Evolutionary conservation across 2,329 filamentous ascomycete species (phyloP).

Genomic region (Juglanconis juglandina): DNA sequence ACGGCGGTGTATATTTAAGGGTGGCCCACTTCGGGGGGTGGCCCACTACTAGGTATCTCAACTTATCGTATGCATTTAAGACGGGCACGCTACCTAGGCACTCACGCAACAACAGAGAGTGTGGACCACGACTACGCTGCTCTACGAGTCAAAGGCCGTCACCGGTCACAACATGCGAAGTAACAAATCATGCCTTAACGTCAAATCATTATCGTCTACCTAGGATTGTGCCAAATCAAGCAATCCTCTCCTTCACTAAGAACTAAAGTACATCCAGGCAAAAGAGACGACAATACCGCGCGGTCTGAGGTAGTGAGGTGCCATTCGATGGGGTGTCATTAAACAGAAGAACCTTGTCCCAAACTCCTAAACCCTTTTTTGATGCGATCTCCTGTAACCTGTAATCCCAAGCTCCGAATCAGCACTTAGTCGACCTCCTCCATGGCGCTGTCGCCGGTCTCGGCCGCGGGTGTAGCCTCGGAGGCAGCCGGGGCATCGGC

Average conservation of each 20-base stretch:
- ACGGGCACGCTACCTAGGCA: no score
- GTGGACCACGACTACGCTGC: no score
- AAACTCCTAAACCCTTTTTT: conserved; percentile 42
- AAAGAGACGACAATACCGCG: conserved; percentile 15
- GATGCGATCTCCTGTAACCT: conserved; percentile 26
- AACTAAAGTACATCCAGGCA: conserved; percentile 18
- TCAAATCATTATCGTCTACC: conserved; percentile 19
- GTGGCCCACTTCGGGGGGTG: no score
- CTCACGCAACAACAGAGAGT: no score
- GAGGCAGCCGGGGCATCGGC: conserved; percentile 53
- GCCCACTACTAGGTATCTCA: no score
- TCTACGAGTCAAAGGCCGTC: background rate
- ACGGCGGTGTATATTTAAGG: no score
- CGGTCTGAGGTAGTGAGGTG: conserved; percentile 14
- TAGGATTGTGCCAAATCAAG: conserved; percentile 9
- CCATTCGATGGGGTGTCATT: conserved; percentile 25
- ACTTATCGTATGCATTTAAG: no score
- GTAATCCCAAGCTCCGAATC: conserved; percentile 7
- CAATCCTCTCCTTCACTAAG: conserved; percentile 11
- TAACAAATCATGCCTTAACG: conserved; percentile 1
- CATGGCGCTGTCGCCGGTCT: conserved; percentile 89
- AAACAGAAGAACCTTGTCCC: conserved; percentile 29
- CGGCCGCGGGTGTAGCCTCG: conserved; percentile 56
- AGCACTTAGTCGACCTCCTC: conserved; percentile 93
- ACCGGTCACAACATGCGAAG: background rate